These are phyloP conservation scores for Cyclocybe cylindracea DNA, from an alignment of 768 basidiomycete genomes.

Conservation along the genomic window DNA sequence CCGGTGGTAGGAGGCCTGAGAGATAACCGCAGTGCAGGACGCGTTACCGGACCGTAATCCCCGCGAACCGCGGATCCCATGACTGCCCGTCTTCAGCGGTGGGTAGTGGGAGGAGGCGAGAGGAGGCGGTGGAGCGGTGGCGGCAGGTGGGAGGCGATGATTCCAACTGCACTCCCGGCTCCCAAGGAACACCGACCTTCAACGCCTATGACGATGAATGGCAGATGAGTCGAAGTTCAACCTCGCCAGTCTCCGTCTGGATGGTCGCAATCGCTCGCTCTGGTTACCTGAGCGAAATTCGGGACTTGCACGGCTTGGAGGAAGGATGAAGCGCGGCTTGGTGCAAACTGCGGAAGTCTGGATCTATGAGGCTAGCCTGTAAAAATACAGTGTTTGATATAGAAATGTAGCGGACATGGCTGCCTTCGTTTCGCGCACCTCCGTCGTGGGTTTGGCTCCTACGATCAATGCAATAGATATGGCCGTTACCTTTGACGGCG, in stretches of 20 bases:
- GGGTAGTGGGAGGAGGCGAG: neutral
- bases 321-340: neutral
- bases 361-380: too few species aligned
- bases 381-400: too few species aligned
- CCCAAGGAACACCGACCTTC: neutral
- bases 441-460: too few species aligned
- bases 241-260: neutral
- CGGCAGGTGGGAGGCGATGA: neutral
- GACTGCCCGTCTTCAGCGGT: too few species aligned
- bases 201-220: neutral
- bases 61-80: neutral
- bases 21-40: neutral
- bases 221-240: slow-evolving; percentile 11
- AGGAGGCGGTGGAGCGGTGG: neutral
- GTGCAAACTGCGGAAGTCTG: neutral
- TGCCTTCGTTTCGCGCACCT: too few species aligned
- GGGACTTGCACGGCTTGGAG: neutral
- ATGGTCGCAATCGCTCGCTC: neutral
- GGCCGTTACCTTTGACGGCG: too few species aligned
- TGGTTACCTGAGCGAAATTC: slow-evolving; percentile 2
- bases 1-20: neutral
- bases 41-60: neutral
- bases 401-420: too few species aligned
- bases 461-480: too few species aligned
- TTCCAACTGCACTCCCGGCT: neutral